Evolutionary conservation across 2,329 filamentous ascomycete genomes (phyloP).

Genomic region (Byssoonygena ceratinophila): DNA sequence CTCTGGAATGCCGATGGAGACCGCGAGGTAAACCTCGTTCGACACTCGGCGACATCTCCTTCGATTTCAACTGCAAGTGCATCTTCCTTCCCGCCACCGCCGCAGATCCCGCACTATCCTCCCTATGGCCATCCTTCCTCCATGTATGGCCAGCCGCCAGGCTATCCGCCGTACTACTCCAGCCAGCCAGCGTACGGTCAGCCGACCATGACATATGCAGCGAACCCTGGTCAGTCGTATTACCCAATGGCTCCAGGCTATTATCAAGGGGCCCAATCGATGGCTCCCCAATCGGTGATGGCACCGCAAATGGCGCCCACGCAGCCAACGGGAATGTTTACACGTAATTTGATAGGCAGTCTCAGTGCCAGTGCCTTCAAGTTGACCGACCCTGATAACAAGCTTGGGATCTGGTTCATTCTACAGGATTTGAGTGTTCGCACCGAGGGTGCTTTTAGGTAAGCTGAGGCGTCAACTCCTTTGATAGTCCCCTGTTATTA

Average conservation of each 20-base stretch:
- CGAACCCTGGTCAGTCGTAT: constrained; percentile 24
- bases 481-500: background rate
- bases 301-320: constrained; percentile 26
- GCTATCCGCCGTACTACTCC: constrained; percentile 31
- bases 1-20: constrained; percentile 53
- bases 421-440: constrained; percentile 89
- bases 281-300: constrained; percentile 13
- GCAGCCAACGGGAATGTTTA: constrained; percentile 73
- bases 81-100: constrained; percentile 57
- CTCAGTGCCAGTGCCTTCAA: constrained; percentile 79
- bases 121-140: constrained; percentile 30
- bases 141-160: constrained; percentile 29
- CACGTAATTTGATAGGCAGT: constrained; percentile 86
- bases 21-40: constrained; percentile 58
- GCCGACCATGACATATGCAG: constrained; percentile 23
- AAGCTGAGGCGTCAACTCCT: too few species aligned
- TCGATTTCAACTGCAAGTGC: constrained; percentile 73
- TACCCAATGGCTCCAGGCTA: constrained; percentile 19
- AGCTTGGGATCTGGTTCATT: constrained; percentile 91
- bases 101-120: constrained; percentile 28
- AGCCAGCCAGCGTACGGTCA: constrained; percentile 20
- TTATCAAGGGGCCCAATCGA: background rate
- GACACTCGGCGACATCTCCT: constrained; percentile 55
- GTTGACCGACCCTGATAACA: constrained; percentile 65
- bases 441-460: constrained; percentile 86